Evolutionary conservation across 2,329 filamentous ascomycete species (phyloP), one percentile per base, ranked within the genome.

Genomic region (Aspergillus udagawae): DNA sequence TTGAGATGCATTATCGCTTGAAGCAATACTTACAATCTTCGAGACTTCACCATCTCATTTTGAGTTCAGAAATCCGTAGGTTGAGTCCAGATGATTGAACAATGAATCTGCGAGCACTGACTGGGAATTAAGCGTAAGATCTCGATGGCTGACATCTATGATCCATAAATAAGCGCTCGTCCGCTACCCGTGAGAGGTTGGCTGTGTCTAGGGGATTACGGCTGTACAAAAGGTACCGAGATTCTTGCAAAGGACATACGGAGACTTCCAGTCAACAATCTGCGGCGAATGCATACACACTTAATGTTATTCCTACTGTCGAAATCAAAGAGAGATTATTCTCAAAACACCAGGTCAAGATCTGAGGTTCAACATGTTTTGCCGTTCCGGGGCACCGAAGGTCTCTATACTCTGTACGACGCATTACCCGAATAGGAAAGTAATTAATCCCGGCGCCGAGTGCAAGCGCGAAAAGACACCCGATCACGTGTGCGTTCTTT

Each of bases 401-500:
- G 14, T 14, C 32, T 35, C 32, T 35, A 17, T 4, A 3, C 5
- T 7, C 32, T 17, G 32, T 38, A 38, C 6, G 2, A 5, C 7
- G 49, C 21, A 20, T 23, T 51, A 41, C 35, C 29, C 29, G 28
- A 41, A 35, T 23, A 35, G 49, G 49, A 21, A 17, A 51, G 49
- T 56, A 44, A 25, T 42, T 53, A 49, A 42, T 38, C 32, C 32
- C 14, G 5, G 32, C 51, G 14, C 52, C 54, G 50, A 53, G 52
- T 52, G 54, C 56, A 50, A 54, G 57, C 57, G 57, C 54, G 51
- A 58, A 59, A 60, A 54, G 58, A 55, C 57, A 54, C 51, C 57
- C 17, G 51, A 56, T 70, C 69, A 70, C 67, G 69, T 71, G 68
- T 14, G 49, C 54, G 51, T 54, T 56, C 62, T 64, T 69, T 66